Base-by-base conservation (phyloP, 257 asterid species). In the Dorcoceras hygrometricum region DNA sequence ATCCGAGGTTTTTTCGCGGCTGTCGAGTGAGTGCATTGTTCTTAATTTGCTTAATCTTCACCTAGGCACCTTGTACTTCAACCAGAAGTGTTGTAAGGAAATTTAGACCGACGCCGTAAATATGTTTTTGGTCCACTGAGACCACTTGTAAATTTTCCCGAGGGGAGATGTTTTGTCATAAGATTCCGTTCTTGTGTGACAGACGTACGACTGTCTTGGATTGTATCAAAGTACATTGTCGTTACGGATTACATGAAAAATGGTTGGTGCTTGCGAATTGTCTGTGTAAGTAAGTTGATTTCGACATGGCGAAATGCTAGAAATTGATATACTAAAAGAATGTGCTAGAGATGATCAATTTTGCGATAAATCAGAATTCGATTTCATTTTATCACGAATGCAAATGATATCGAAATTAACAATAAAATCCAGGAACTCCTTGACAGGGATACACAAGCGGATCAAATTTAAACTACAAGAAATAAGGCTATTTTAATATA, bases 11-110 rank as follows among this genome's bases (percentile, higher is more conserved):
- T 20, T 76, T 29, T 70, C 69, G 56, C 43, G 72, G 54, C 2
- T 68, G 68, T 23, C 55, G 1, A 46, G 56, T 39, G 76, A 76
- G 66, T 55, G 54, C 24, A 58, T 67, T 56, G 11, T 78, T 74
- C 72, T 70, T 46, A 19, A 58, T 68, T 27, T 73, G 72, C 68
- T 78, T 5, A 48, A 63, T 63, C 26, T 74, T 67, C 71, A 62
- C 70, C 57, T 65, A 26, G 65, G 75, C 26, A 54, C 61, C 63
- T 57, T 84, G 90, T 86, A 75, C 81, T 73, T 79, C 80, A 72
- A 57, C 60, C 66, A 70, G 67, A 68, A 63, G 62, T 34, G 59
- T 67, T 67, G 75, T 65, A 46, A 80, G 65, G 77, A 70, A 46
- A 48, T 70, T 67, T 54, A 48, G 68, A 59, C 18, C 50, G 54